Evolutionary conservation across 108 stramenopile genomes (phyloP), one percentile per base, ranked within the genome.

Genomic region (Discostella pseudostelligera): DNA sequence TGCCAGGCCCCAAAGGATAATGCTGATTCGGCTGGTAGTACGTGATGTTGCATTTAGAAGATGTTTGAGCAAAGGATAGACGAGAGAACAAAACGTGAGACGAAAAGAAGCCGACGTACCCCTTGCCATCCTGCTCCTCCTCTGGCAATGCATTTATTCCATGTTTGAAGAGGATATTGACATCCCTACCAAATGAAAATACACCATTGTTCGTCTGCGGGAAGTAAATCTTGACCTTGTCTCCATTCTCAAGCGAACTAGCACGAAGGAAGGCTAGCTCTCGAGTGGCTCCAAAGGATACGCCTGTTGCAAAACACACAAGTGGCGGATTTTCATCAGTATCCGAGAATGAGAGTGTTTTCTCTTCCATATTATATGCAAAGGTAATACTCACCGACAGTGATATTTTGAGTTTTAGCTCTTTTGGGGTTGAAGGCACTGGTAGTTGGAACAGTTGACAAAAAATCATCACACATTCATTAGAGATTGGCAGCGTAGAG

Each of bases 151-250:
- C 84, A 77, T 94, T 94, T 32, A 94, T 59, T 13, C 93, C 93
- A 66, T 88, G 90, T 59, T 90, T 90, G 87, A 86, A 90, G 9
- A 60, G 58, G 62, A 91, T 91, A 65, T 94, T 94, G 40, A 80
- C 89, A 76, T 90, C 93, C 3, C 93, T 75, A 21, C 89, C 93
- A 72, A 94, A 90, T 45, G 84, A 79, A 64, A 93, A 93, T 28
- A 90, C 83, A 39, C 82, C 84, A 76, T 89, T 89, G 78, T 93
- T 93, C 59, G 83, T 72, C 79, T 94, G 93, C 14, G 93, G 93
- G 67, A 94, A 94, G 83, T 94, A 94, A 35, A 90, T 13, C 14
- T 78, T 76, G 54, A 74, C 66, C 44, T 77, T 82, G n/a, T 79
- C 69, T 10, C 69, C 78, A 45, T 65, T 55, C 24, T 61, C 59